Percentiles rank a stretch among this genome's conserved stretches.
phyloP scores from a whole-genome alignment of 345 rosid genomes.

The Gossypium mustelinum region DNA sequence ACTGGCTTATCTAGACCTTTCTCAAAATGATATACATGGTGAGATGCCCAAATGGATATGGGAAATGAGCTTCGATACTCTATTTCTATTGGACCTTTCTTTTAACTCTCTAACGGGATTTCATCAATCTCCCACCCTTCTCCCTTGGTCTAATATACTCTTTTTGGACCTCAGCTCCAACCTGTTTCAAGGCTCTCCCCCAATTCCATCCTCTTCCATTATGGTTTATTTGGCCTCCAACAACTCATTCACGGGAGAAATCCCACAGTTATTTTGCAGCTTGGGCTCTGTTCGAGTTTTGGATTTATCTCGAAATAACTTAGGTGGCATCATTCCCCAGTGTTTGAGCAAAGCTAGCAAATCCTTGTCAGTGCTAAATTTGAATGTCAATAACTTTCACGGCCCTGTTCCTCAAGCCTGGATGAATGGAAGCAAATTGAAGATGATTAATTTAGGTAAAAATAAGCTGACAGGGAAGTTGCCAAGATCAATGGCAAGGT shows the following conservation, averaged over 20 bases:
- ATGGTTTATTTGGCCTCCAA: background rate
- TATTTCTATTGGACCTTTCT: background rate
- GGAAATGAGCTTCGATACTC: background rate
- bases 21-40: background rate
- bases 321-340: conserved; percentile 17
- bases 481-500: conserved; percentile 12
- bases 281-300: background rate
- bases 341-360: conserved; percentile 15
- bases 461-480: conserved; percentile 14
- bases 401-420: conserved; percentile 16
- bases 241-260: conserved; percentile 8
- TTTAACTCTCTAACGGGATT: background rate
- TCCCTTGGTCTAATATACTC: background rate
- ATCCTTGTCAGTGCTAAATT: conserved; percentile 9
- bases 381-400: conserved; percentile 14
- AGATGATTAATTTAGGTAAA: conserved; percentile 8
- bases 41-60: conserved; percentile 1
- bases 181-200: conserved; percentile 12
- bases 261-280: conserved; percentile 11
- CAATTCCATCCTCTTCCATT: conserved; percentile 2
- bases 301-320: conserved; percentile 10
- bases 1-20: background rate
- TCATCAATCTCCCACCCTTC: background rate
- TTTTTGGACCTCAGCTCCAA: background rate
- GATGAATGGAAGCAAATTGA: background rate